A percentile compares a stretch with the other conserved stretches of the same genome.
phyloP scores from a whole-genome alignment of 495 filamentous ascomycete species.

The Elasticomyces elasticus region DNA sequence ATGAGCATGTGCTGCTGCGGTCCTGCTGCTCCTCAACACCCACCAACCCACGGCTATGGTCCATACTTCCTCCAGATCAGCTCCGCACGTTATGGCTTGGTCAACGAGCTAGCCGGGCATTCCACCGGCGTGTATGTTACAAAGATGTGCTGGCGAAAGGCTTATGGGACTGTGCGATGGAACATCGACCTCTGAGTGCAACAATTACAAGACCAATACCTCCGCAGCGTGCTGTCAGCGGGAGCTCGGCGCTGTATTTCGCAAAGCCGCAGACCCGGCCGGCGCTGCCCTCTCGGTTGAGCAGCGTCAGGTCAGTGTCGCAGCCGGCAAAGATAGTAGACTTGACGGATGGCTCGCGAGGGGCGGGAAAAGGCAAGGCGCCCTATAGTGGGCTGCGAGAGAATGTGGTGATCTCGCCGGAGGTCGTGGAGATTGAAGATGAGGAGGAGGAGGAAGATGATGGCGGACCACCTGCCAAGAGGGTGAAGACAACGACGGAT shows the following conservation, averaged over 20 bases:
- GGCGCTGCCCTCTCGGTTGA: slow-evolving; percentile 14
- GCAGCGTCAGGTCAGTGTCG: slow-evolving; percentile 16
- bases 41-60: background rate
- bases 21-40: background rate
- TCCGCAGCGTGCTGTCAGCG: slow-evolving; percentile 14
- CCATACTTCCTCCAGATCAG: background rate
- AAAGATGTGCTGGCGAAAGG: slow-evolving; percentile 9
- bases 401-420: slow-evolving; percentile 5
- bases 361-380: background rate
- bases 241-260: slow-evolving; percentile 4
- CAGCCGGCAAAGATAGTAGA: slow-evolving; percentile 14
- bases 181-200: slow-evolving; percentile 12
- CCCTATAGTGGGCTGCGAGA: background rate
- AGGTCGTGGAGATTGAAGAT: slow-evolving; percentile 5
- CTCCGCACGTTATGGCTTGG: background rate
- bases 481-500: slow-evolving; percentile 3
- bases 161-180: slow-evolving; percentile 13
- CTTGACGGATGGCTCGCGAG: slow-evolving; percentile 6
- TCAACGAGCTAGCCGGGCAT: background rate
- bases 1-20: background rate
- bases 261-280: slow-evolving; percentile 1
- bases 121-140: background rate
- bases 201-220: slow-evolving; percentile 1
- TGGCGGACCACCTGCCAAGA: slow-evolving; percentile 10
- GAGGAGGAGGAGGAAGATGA: slow-evolving; percentile 9